These are phyloP conservation scores for Collybia sp. DNA, from an alignment of 768 basidiomycete species.

Conservation along the genomic window DNA sequence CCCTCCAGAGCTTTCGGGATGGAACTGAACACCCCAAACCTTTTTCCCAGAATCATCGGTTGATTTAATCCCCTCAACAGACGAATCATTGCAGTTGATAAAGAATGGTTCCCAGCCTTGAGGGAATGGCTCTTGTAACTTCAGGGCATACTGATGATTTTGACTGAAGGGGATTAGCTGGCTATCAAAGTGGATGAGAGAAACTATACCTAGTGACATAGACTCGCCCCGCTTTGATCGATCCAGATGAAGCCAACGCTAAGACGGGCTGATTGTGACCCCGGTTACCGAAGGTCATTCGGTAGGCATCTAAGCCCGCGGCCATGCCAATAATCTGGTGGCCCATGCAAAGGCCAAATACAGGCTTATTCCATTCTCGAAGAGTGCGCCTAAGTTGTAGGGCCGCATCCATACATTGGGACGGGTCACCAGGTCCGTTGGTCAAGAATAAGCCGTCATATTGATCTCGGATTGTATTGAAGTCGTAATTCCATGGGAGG, in stretches of 20 bases:
- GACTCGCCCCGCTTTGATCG: constrained; percentile 92
- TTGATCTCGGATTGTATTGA: constrained; percentile 85
- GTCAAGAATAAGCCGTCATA: constrained; percentile 95
- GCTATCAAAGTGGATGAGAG: neutral
- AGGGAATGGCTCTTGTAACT: constrained; percentile 92
- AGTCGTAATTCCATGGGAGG: constrained; percentile 96
- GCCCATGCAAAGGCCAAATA: constrained; percentile 99
- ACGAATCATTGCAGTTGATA: constrained; percentile 99
- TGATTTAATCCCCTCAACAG: constrained; percentile 97
- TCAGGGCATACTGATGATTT: constrained; percentile 99
- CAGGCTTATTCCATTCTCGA: constrained; percentile 85
- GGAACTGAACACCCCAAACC: constrained; percentile 99
- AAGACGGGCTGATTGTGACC: constrained; percentile 99
- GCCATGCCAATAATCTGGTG: constrained; percentile 98
- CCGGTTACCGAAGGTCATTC: constrained; percentile 99
- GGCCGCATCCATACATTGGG: constrained; percentile 82
- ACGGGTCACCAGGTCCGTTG: constrained; percentile 96
- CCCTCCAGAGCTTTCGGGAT: constrained; percentile 98
- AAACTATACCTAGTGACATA: constrained; percentile 85
- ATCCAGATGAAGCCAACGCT: constrained; percentile 88
- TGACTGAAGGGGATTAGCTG: constrained; percentile 41
- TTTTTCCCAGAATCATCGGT: constrained; percentile 84
- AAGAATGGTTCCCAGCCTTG: constrained; percentile 98
- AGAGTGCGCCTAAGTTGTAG: constrained; percentile 77
- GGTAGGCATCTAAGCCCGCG: constrained; percentile 92